Percentiles rank a stretch among this genome's conserved stretches.
Conservation (phyloP, 352 stramenopile species). For the Pythium utonaiense region DNA sequence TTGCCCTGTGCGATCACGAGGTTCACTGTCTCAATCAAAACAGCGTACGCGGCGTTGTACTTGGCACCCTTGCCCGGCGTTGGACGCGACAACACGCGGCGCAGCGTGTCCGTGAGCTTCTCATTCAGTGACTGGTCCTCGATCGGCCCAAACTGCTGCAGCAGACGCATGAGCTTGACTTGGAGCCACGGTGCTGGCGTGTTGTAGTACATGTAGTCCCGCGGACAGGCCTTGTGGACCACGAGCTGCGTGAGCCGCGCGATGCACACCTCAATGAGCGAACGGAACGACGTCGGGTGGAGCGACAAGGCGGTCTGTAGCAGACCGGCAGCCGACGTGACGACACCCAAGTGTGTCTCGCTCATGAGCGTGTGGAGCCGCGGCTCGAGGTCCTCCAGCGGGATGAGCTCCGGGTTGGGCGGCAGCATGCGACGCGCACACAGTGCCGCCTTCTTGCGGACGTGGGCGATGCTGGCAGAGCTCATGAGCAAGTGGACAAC, state of each 20-base stretch:
- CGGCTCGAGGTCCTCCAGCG: conserved; percentile 71
- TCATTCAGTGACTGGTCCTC: conserved; percentile 46
- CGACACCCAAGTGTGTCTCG: conserved; percentile 91
- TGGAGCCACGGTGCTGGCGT: conserved; percentile 96
- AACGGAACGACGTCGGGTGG: conserved; percentile 86
- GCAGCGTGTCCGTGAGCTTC: conserved; percentile 89
- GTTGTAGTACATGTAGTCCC: conserved; percentile 98
- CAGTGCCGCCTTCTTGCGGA: conserved; percentile 97
- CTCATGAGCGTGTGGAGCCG: conserved; percentile 80
- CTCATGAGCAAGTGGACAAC: conserved; percentile 92
- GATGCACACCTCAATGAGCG: conserved; percentile 92
- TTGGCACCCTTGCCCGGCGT: conserved; percentile 85
- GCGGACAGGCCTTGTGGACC: conserved; percentile 90
- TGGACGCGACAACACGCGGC: conserved; percentile 89
- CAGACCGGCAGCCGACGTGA: conserved; percentile 91
- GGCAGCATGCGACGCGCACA: conserved; percentile 92
- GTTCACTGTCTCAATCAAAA: conserved; percentile 98
- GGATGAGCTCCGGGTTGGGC: conserved; percentile 91
- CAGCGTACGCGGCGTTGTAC: conserved; percentile 95
- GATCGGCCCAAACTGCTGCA: conserved; percentile 90
- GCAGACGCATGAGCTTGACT: conserved; percentile 89
- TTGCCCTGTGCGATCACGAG: conserved; percentile 94
- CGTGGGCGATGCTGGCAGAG: conserved; percentile 88
- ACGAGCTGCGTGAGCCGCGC: conserved; percentile 91
- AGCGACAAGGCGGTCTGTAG: conserved; percentile 90